These are phyloP conservation scores for Tolypocladium capitatum DNA, from an alignment of 2,329 filamentous ascomycete genomes.

Conservation along the genomic window DNA sequence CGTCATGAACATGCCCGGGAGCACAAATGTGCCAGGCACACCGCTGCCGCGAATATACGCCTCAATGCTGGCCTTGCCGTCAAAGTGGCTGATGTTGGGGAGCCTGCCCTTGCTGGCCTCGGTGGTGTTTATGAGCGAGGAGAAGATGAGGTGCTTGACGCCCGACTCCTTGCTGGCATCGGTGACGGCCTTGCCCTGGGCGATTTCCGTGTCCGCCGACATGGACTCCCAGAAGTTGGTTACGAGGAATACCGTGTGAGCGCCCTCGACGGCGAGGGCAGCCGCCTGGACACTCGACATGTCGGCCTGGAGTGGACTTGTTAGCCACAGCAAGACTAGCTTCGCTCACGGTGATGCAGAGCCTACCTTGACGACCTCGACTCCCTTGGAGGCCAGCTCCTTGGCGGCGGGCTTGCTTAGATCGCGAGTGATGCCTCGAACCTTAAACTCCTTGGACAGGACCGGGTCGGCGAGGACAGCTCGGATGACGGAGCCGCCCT, in stretches of 20 bases:
- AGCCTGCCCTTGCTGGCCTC: conserved; percentile 24
- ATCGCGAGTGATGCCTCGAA: conserved; percentile 36
- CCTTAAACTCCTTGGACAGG: conserved; percentile 28
- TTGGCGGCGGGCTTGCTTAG: conserved; percentile 24
- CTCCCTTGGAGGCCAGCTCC: conserved; percentile 24
- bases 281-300: conserved; percentile 22
- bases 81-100: conserved; percentile 34
- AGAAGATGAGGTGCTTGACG: conserved; percentile 33
- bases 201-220: conserved; percentile 21
- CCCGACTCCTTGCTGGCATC: conserved; percentile 30
- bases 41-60: conserved; percentile 37
- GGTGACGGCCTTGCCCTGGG: conserved; percentile 31
- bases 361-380: conserved; percentile 27
- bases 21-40: conserved; percentile 37
- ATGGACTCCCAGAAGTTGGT: conserved; percentile 25
- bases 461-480: conserved; percentile 31
- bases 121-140: conserved; percentile 26
- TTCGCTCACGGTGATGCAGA: neutral
- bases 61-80: conserved; percentile 42
- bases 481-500: conserved; percentile 33
- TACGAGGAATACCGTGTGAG: conserved; percentile 29
- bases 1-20: conserved; percentile 41
- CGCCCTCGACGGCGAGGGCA: conserved; percentile 23
- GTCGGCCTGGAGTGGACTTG: conserved; percentile 21
- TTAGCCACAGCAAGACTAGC: neutral